These are phyloP conservation scores for Plasmodium malariae DNA, from an alignment of 169 alveolate species.

Conservation along the genomic window DNA sequence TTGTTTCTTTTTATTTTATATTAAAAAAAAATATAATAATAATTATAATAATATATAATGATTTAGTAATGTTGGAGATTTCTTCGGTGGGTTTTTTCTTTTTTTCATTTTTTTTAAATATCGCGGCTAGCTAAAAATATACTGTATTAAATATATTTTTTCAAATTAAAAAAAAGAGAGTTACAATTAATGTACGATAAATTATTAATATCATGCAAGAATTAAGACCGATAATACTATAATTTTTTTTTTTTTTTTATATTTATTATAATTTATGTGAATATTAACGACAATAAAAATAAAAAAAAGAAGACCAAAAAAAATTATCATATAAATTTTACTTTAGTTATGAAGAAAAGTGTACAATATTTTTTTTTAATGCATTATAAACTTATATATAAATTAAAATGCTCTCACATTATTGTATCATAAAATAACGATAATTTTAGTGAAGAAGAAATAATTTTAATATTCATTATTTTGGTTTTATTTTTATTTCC, in stretches of 20 bases:
- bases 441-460: too few relatives aligned
- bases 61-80: slow-evolving; percentile 3
- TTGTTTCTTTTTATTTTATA: slow-evolving; percentile 1
- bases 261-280: neutral
- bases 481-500: neutral
- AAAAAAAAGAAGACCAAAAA: neutral
- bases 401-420: neutral
- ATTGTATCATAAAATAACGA: neutral
- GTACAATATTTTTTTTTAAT: neutral
- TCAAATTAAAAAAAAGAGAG: slow-evolving; percentile 17
- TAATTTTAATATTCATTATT: too few relatives aligned
- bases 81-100: slow-evolving; percentile 1
- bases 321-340: neutral
- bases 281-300: neutral
- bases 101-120: slow-evolving; percentile 9
- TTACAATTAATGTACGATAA: slow-evolving; percentile 5
- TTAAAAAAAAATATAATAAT: too few relatives aligned
- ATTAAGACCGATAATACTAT: neutral
- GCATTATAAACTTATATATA: too few relatives aligned
- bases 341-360: neutral
- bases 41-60: neutral
- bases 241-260: slow-evolving; percentile 6
- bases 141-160: neutral
- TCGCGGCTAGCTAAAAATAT: slow-evolving; percentile 17
- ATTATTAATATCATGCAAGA: neutral